Evolutionary conservation across 352 stramenopile species (phyloP), one percentile per base, ranked within the genome.

Genomic region (Aphanomyces astaci): DNA sequence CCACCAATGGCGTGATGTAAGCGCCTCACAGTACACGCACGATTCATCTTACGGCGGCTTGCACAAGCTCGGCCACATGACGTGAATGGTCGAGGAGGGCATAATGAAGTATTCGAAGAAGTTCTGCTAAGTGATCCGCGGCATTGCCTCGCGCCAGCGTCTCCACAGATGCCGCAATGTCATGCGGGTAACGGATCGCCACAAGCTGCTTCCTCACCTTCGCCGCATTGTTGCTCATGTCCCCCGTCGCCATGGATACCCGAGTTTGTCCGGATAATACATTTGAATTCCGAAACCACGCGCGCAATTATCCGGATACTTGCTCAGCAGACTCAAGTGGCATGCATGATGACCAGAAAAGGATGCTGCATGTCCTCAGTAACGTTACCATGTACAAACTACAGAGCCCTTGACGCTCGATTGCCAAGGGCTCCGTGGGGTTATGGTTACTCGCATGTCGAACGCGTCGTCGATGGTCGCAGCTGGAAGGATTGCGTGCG

Each of bases 81-180:
- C 78, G 84, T 53, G 85, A 93, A 69, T 79, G 89, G 69, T 92
- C 85, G 46, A 93, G 75, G 31, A 93, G 72, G 24, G 75, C 73
- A 45, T 82, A 87, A 75, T 93, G 83, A 31, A 91, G 68, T 25
- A 91, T 75, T 1, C 75, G 80, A 51, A 93, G 75, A 22, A 93
- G 71, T 43, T 91, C 82, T 27, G 72, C 28, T 28, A 88, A 72
- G 30, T 70, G 57, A 30, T 54, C 43, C 5, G 17, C 19, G 13
- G 57, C 24, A 13, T 11, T 31, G 15, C 53, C 53, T 24, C 40
- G 32, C 10, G 31, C 22, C 13, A 71, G 53, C 19, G 17, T 55
- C 32, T 66, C n/a, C 10, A 28, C 39, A 17, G 33, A 30, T 2
- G 22, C 19, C 11, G 28, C n/a, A 3, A 25, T 36, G 33, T 71